phyloP scores from a whole-genome alignment of 345 rosid species.

The Acer campestre region DNA sequence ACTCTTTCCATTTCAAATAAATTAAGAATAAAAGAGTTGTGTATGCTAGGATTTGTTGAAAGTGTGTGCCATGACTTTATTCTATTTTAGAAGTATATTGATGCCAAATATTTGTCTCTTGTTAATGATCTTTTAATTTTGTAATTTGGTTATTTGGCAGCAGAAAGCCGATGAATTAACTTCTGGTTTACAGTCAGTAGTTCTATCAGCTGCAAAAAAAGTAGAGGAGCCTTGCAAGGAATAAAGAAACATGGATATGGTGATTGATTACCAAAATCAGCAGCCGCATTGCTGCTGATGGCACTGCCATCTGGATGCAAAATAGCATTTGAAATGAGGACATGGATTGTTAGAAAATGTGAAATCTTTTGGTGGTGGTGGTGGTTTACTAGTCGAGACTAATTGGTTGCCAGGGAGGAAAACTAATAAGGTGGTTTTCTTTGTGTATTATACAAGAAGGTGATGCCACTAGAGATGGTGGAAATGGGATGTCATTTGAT shows the following conservation, averaged over 20 bases:
- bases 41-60: constrained; percentile 5
- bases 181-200: constrained; percentile 9
- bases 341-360: not conserved
- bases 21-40: constrained; percentile 16
- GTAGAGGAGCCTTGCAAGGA: not conserved
- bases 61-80: constrained; percentile 6
- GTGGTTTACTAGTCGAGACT: not conserved
- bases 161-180: constrained; percentile 21
- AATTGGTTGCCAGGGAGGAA: not conserved
- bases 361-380: not conserved
- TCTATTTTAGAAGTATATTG: not conserved
- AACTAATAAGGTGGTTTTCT: not conserved
- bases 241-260: too few species aligned
- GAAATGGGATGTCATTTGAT: not conserved
- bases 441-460: not conserved
- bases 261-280: not conserved
- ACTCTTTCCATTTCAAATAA: constrained; percentile 1
- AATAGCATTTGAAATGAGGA: not conserved
- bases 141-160: constrained; percentile 5
- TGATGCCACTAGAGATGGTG: constrained; percentile 6
- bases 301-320: constrained; percentile 3
- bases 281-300: not conserved
- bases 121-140: not conserved
- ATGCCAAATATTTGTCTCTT: not conserved
- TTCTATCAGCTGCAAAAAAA: constrained; percentile 6